These are phyloP conservation scores for Hysterangium stoloniferum DNA, from an alignment of 768 basidiomycete genomes.

Conservation along the genomic window DNA sequence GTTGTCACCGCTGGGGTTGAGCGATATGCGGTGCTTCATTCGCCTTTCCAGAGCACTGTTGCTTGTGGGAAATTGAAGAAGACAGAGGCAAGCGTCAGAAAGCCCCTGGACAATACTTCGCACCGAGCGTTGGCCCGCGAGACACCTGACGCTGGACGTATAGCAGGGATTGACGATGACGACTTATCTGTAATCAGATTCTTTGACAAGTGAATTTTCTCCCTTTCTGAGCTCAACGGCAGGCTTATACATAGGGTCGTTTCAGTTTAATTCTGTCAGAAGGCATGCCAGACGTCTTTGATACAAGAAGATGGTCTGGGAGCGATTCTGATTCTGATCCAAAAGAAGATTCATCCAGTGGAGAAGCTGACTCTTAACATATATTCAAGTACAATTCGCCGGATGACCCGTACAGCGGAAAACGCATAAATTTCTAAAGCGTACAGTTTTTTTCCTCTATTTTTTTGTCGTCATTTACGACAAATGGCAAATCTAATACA, in stretches of 20 bases:
- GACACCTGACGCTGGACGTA: slow-evolving; percentile 18
- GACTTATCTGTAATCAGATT: slow-evolving; percentile 43
- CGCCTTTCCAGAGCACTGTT: slow-evolving; percentile 49
- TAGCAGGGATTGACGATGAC: slow-evolving; percentile 17
- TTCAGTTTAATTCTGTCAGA: slow-evolving; percentile 53
- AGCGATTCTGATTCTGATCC: slow-evolving; percentile 25
- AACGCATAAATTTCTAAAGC: no score
- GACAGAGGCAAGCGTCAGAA: slow-evolving; percentile 43
- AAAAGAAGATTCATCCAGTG: slow-evolving; percentile 19
- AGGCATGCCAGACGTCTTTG: slow-evolving; percentile 50
- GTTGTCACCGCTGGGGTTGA: slow-evolving; percentile 71
- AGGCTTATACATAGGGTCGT: slow-evolving; percentile 12
- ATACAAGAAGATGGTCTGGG: slow-evolving; percentile 30
- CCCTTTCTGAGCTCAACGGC: neutral
- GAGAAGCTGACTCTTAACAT: no score
- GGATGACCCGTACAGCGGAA: no score
- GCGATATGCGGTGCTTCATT: slow-evolving; percentile 58
- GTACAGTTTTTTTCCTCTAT: no score
- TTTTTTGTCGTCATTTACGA: no score
- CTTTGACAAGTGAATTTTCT: slow-evolving; percentile 59
- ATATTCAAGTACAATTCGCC: no score
- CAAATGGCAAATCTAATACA: no score
- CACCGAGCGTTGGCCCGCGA: neutral
- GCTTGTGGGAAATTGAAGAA: slow-evolving; percentile 34
- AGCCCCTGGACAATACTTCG: slow-evolving; percentile 1